Evolutionary conservation across 257 asterid genomes (phyloP), one percentile per base, ranked within the genome.

Genomic region (Apocynum venetum): DNA sequence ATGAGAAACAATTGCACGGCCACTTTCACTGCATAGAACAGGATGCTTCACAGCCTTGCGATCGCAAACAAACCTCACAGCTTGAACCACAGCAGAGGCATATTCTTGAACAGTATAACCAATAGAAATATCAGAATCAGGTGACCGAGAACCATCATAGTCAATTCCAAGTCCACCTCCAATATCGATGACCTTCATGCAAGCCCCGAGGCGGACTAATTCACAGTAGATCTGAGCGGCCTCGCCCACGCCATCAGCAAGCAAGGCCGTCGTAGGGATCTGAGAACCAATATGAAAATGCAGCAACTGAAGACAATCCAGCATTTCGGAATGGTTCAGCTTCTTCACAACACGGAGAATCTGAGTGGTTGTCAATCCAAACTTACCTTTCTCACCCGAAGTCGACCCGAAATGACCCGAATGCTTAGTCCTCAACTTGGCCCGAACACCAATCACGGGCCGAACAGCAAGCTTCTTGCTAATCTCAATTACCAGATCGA

Each of bases 121-220:
- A 13, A 96, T 95, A 1, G 98, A 96, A 35, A 91, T 65, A 71
- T 96, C 99, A 31, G 99, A 96, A 67, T 96, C 87, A 10, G 76
- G 66, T 3, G 99, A 93, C 75, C 87, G 91, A 15, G 98, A 90
- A 36, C 99, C 99, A 49, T 96, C 99, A 19, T 96, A 96, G 69
- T 96, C 99, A 49, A 96, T 88, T 56, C 99, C 98, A 13, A 96
- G 93, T 19, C 99, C 99, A 6, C 99, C 99, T 2, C 99, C 99
- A n/a, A 90, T 88, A 73, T 96, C 99, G 46, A 96, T 88, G 9
- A 88, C 92, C 44, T 81, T 86, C 97, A 96, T 91, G 44, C 86
- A 81, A 57, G 98, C 97, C 47, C 99, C 99, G 1, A 93, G 88
- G 63, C 99, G 96, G 67, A 88, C 90, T 4, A 96, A 77, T 77